A percentile compares a stretch with the other conserved stretches of the same genome.
phyloP scores from a whole-genome alignment of 176 grass and related monocot species.

The Musa beccarii region DNA sequence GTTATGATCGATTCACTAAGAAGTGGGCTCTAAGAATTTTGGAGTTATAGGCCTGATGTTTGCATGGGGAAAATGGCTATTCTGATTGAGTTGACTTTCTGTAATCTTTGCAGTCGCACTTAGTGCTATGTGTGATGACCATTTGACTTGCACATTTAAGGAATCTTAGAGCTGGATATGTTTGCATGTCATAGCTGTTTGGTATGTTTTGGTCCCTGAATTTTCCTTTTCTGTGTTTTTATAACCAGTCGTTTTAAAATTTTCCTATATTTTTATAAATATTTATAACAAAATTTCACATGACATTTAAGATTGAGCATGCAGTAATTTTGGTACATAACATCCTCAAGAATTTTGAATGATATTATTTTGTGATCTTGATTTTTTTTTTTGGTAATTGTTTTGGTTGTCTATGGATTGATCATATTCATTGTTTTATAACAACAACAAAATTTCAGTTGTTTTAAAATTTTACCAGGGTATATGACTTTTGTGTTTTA shows the following conservation, averaged over 20 bases:
- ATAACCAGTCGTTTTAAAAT: background rate
- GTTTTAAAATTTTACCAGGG: no score
- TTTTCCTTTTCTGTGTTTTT: background rate
- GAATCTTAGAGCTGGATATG: background rate
- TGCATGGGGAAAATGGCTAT: background rate
- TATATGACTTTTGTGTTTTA: no score
- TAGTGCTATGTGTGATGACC: background rate
- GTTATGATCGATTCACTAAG: background rate
- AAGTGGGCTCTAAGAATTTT: background rate
- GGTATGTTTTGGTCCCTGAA: background rate
- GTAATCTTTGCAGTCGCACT: background rate
- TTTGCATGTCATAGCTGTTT: background rate
- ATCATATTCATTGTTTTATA: background rate
- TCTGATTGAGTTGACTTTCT: background rate
- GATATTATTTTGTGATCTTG: background rate
- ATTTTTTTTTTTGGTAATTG: background rate
- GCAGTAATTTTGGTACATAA: no score
- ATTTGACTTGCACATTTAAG: background rate
- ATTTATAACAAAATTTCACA: background rate
- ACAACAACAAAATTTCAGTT: no score
- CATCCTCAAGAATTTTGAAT: no score
- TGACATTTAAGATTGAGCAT: background rate
- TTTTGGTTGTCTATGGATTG: background rate
- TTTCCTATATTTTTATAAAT: background rate
- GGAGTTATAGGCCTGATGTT: background rate